Base-by-base conservation (phyloP, 2,329 filamentous ascomycete genomes). In the Xylariaceae sp. region DNA sequence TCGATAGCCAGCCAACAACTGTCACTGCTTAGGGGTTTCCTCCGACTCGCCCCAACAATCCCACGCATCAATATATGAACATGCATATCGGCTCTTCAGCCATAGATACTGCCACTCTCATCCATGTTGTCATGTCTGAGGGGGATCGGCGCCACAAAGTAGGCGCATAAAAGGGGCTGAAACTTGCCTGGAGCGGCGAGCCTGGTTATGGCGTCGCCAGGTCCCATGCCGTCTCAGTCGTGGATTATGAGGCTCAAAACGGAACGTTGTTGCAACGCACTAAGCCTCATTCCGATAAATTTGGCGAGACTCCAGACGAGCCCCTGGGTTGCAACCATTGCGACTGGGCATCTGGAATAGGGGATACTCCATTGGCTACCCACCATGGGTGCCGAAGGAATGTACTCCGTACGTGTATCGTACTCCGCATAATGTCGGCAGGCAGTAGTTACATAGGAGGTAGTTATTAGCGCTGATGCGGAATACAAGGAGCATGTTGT, bases 241-340 rank as follows among this genome's bases (percentile, higher is more conserved):
- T 59, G 51, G 59, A 58, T 59, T 56, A 59, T 64, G 62, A 64
- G 62, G 59, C 62, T 62, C 60, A 60, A 58, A 37, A 60, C 48
- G 57, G 56, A 57, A 59, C 57, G 34, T 13, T 57, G 30, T 47
- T 37, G 30, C 23, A 48, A 51, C 55, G 64, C 72, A 69, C 74
- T 75, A 75, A 71, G 67, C 73, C 70, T 55, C 68, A 69, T 74
- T 72, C 66, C 69, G 73, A 73, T 69, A 75, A 74, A 66, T 72
- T 75, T 74, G 69, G 74, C 74, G 73, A 75, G 66, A 60, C 30
- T 57, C 57, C 57, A 66, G 63, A 56, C 53, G 47, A 49, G 48
- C 35, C 39, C 42, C 11, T 34, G 57, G 39, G 13, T 67, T 64
- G 63, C 65, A 45, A 15, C 13, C 5, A n/a, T 64, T 42, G 11